Evolutionary conservation across 2,329 filamentous ascomycete genomes (phyloP), one percentile per base, ranked within the genome.

Genomic region (Tolypocladium tropicale): DNA sequence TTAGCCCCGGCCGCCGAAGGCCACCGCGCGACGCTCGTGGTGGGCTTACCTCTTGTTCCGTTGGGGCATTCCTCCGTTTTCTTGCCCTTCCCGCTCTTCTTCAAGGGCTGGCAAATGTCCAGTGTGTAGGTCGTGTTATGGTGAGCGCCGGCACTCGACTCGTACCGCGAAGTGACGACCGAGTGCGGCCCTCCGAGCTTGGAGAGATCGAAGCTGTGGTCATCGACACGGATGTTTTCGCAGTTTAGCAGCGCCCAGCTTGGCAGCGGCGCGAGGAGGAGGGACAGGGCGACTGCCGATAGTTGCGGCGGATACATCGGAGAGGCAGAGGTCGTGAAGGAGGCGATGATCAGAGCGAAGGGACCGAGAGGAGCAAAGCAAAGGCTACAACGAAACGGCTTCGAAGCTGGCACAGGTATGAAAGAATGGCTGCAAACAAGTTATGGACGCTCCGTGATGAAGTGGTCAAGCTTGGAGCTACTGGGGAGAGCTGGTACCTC

Each of bases 51-150:
- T 76, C 85, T 78, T 3, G 89, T 85, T 43, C 84, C 85, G 51
- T 80, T 79, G 0, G 83, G 85, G 67, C 90, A 95, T 64, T 85
- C 75, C 39, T 84, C 75, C 6, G 76, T 71, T 61, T 79, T 78
- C 21, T 75, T 72, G 1, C 76, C 73, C 28, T 80, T 80, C 48
- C 81, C 82, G 53, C 77, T 79, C 67, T 81, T 80, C 68, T 82
- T 81, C 61, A 96, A 73, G 7, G 82, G 77, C 54, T 76, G 72
- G 73, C 90, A 95, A 52, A 95, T 77, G 64, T 95, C 88, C 56
- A 95, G 68, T 1, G 89, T 92, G 70, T 90, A 95, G 48, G 89
- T 93, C 30, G 84, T 90, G 70, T 94, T 94, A 56, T 63, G 62
- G 54, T 72, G 66, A 58, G 76, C 77, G 32, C 81, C 75, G 18